These are phyloP conservation scores for Neostapfia colusana DNA, from an alignment of 176 grass and related monocot genomes.

Conservation along the genomic window DNA sequence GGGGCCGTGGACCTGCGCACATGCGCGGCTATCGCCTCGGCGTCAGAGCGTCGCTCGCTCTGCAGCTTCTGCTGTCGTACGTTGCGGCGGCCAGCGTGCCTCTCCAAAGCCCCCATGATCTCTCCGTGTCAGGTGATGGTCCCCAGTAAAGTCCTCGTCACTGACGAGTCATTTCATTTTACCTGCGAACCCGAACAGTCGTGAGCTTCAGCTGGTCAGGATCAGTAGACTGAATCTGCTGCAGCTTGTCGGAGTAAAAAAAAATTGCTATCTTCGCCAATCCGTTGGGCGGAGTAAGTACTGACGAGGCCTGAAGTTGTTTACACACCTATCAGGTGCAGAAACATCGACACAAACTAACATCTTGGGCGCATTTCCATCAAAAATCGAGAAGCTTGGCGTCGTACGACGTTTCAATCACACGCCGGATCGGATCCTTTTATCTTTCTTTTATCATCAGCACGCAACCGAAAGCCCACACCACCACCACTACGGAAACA, in stretches of 20 bases:
- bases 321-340: not conserved
- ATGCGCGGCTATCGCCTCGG: not conserved
- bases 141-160: not conserved
- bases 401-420: not conserved
- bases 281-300: too few species aligned
- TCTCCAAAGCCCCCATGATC: not conserved
- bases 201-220: too few species aligned
- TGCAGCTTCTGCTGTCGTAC: not conserved
- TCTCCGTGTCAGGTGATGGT: not conserved
- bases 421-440: not conserved
- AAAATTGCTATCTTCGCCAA: too few species aligned
- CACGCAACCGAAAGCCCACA: not conserved
- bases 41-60: not conserved
- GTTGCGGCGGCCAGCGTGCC: constrained; percentile 14
- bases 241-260: too few species aligned
- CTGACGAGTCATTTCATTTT: too few species aligned
- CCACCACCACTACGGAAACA: not conserved
- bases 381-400: too few species aligned
- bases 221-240: too few species aligned
- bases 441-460: too few species aligned
- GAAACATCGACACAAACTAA: not conserved
- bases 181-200: too few species aligned
- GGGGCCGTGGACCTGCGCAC: not conserved
- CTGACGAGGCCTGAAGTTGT: too few species aligned
- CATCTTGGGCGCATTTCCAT: too few species aligned